A percentile compares a stretch with the other conserved stretches of the same genome.
Conservation (phyloP, 805 yeast genomes). For the Monosporozyma yasuniensis region DNA sequence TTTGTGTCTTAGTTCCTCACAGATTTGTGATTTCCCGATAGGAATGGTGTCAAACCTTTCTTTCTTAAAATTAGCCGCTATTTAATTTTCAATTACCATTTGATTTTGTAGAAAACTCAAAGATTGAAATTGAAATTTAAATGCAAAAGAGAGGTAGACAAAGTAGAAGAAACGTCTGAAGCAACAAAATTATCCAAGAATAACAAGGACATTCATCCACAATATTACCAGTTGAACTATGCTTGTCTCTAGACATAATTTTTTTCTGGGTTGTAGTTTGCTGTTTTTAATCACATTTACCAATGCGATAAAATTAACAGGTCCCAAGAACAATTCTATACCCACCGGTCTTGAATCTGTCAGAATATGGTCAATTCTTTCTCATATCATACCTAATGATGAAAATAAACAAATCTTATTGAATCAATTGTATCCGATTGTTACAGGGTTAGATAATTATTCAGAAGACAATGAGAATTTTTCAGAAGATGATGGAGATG, state of each 20-base stretch:
- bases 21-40: too few species aligned
- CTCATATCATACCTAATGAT: slow-evolving; percentile 5
- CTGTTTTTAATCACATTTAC: background rate
- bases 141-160: too few species aligned
- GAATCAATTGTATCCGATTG: slow-evolving; percentile 9
- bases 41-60: too few species aligned
- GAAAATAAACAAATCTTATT: slow-evolving; percentile 2
- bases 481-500: slow-evolving; percentile 6
- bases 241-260: background rate
- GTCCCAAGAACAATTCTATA: background rate
- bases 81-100: too few species aligned
- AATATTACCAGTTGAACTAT: too few species aligned
- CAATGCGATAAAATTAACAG: background rate
- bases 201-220: too few species aligned
- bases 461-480: background rate
- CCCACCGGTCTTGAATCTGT: slow-evolving; percentile 2
- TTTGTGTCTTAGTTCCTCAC: too few species aligned
- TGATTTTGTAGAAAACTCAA: too few species aligned
- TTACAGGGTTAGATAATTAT: slow-evolving; percentile 5
- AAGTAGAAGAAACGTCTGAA: too few species aligned
- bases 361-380: slow-evolving; percentile 10
- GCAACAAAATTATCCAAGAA: too few species aligned
- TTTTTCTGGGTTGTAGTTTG: background rate
- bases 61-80: too few species aligned
- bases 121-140: too few species aligned